phyloP scores from a whole-genome alignment of 495 filamentous ascomycete genomes.

The Aspergillus sclerotiicarbonarius region DNA sequence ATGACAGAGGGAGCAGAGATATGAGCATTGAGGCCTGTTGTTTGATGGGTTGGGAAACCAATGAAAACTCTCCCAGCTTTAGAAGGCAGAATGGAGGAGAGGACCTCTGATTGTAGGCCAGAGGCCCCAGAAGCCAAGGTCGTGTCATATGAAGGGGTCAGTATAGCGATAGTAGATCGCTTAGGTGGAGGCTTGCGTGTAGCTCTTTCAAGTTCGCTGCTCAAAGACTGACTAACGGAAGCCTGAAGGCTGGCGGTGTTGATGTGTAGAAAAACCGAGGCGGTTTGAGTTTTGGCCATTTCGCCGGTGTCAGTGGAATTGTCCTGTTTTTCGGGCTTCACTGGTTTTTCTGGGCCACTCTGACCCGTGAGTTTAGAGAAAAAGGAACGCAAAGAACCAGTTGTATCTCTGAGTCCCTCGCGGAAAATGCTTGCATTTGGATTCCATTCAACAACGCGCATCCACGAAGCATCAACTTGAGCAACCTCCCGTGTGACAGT shows the following conservation, averaged over 20 bases:
- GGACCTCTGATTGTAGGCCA: conserved; percentile 69
- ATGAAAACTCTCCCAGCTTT: conserved; percentile 92
- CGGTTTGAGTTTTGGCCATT: conserved; percentile 61
- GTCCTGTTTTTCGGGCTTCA: conserved; percentile 26
- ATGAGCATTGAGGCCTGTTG: conserved; percentile 89
- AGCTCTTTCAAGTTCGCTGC: conserved; percentile 86
- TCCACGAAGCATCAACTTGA: conserved; percentile 89
- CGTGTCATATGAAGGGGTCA: conserved; percentile 90
- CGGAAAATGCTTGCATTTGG: conserved; percentile 47
- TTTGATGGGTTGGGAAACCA: conserved; percentile 95
- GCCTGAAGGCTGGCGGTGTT: conserved; percentile 80
- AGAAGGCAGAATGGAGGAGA: conserved; percentile 83
- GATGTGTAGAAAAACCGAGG: conserved; percentile 82
- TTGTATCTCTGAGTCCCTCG: conserved; percentile 43
- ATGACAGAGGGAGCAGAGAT: conserved; percentile 98
- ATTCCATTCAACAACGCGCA: conserved; percentile 85
- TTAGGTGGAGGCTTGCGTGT: conserved; percentile 97
- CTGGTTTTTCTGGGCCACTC: conserved; percentile 35
- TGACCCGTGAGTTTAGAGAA: conserved; percentile 68
- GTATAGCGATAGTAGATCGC: conserved; percentile 73
- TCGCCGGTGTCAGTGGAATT: conserved; percentile 51
- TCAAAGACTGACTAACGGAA: conserved; percentile 62
- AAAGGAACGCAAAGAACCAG: conserved; percentile 68
- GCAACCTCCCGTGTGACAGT: conserved; percentile 73
- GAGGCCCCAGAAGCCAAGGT: conserved; percentile 59